These are phyloP conservation scores for Silene noctiflora DNA, from an alignment of 179 eudicot species.

Conservation along the genomic window DNA sequence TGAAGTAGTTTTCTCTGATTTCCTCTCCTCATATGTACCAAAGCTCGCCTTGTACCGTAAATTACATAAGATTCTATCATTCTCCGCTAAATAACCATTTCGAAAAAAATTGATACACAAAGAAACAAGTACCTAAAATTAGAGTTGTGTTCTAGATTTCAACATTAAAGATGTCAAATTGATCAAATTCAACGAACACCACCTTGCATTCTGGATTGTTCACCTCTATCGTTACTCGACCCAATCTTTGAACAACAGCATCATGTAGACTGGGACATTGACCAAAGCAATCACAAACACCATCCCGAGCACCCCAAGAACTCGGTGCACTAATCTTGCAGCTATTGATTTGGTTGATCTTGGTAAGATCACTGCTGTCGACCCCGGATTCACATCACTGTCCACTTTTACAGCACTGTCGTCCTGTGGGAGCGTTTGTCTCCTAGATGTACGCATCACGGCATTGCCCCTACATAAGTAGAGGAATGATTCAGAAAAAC, in stretches of 20 bases:
- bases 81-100: not conserved
- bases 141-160: too few species aligned
- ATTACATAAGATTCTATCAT: not conserved
- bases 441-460: conserved; percentile 63
- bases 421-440: conserved; percentile 46
- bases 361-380: conserved; percentile 20
- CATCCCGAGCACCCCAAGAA: conserved; percentile 45
- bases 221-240: conserved; percentile 39
- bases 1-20: not conserved
- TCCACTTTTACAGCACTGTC: conserved; percentile 40
- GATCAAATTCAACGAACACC: not conserved
- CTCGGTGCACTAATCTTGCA: conserved; percentile 42
- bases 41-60: not conserved
- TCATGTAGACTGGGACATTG: conserved; percentile 75
- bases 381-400: conserved; percentile 34
- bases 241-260: conserved; percentile 91
- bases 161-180: too few species aligned
- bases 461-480: conserved; percentile 60
- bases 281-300: conserved; percentile 58
- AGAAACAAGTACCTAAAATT: too few species aligned
- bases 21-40: not conserved
- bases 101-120: not conserved
- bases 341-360: conserved; percentile 45
- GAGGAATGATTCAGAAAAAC: not conserved
- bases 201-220: not conserved